These are phyloP conservation scores for Talaromyces ruber DNA, from an alignment of 495 filamentous ascomycete genomes.

Conservation along the genomic window DNA sequence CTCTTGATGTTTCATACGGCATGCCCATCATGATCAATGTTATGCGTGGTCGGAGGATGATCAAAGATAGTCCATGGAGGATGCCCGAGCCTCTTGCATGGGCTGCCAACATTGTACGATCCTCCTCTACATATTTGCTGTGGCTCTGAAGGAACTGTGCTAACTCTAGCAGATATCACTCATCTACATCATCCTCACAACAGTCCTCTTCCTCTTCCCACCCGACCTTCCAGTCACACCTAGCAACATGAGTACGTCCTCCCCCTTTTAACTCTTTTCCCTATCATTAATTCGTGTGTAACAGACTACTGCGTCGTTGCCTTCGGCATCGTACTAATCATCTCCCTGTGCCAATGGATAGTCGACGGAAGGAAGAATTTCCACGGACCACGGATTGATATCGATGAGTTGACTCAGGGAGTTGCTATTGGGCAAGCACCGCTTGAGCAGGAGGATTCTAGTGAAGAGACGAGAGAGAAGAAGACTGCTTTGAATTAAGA, in stretches of 20 bases:
- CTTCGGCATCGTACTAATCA: constrained; percentile 58
- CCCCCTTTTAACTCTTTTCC: background rate
- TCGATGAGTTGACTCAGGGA: constrained; percentile 11
- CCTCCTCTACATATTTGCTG: constrained; percentile 11
- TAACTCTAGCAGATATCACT: constrained; percentile 45
- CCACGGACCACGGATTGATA: constrained; percentile 49
- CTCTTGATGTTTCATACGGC: constrained; percentile 63
- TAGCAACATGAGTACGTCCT: constrained; percentile 59
- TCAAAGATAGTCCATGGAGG: constrained; percentile 55
- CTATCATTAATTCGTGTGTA: background rate
- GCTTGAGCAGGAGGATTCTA: background rate
- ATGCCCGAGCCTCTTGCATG: constrained; percentile 51
- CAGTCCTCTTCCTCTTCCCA: constrained; percentile 70
- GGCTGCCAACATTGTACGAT: constrained; percentile 47
- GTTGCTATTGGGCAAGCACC: background rate
- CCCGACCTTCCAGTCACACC: constrained; percentile 56
- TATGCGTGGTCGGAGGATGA: constrained; percentile 52
- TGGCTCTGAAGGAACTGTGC: constrained; percentile 7
- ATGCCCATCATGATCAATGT: constrained; percentile 65
- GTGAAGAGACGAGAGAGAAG: background rate
- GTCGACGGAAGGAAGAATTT: constrained; percentile 69
- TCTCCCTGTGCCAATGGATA: constrained; percentile 59
- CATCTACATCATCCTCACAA: constrained; percentile 56
- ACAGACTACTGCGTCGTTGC: constrained; percentile 62
- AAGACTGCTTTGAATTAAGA: background rate